These are phyloP conservation scores for Sordariomycetes sp. DNA, from an alignment of 2,329 filamentous ascomycete species.

Conservation along the genomic window DNA sequence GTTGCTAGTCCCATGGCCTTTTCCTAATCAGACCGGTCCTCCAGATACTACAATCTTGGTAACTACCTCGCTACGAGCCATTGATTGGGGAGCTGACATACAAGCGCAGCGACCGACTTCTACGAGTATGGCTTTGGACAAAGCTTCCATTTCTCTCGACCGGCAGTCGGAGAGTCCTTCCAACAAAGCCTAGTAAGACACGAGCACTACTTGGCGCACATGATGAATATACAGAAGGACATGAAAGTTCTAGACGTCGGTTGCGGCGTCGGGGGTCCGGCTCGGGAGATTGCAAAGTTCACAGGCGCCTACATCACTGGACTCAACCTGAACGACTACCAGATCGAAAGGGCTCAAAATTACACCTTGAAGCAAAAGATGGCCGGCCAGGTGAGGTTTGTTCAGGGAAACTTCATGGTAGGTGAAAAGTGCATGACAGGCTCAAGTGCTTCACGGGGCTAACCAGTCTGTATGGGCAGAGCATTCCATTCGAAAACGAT, in stretches of 20 bases:
- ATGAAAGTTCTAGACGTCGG: conserved; percentile 92
- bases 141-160: conserved; percentile 93
- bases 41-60: conserved; percentile 84
- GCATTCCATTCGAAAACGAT: conserved; percentile 87
- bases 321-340: conserved; percentile 96
- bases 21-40: conserved; percentile 6
- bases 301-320: conserved; percentile 77
- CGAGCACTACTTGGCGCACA: conserved; percentile 87
- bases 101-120: conserved; percentile 59
- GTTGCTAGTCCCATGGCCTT: background rate
- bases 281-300: conserved; percentile 89
- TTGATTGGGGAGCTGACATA: background rate
- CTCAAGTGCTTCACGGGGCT: background rate
- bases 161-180: conserved; percentile 75
- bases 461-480: conserved; percentile 30
- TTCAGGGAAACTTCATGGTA: conserved; percentile 91
- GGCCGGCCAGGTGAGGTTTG: conserved; percentile 65
- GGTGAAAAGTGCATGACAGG: conserved; percentile 7
- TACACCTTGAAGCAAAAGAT: conserved; percentile 76
- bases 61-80: no score
- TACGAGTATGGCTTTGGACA: conserved; percentile 94
- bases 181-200: conserved; percentile 83
- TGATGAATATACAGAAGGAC: conserved; percentile 68
- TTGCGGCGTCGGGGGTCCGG: conserved; percentile 90
- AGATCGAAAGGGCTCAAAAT: conserved; percentile 75